These are phyloP conservation scores for Nicotiana benthamiana DNA, from an alignment of 257 asterid species.

Conservation along the genomic window DNA sequence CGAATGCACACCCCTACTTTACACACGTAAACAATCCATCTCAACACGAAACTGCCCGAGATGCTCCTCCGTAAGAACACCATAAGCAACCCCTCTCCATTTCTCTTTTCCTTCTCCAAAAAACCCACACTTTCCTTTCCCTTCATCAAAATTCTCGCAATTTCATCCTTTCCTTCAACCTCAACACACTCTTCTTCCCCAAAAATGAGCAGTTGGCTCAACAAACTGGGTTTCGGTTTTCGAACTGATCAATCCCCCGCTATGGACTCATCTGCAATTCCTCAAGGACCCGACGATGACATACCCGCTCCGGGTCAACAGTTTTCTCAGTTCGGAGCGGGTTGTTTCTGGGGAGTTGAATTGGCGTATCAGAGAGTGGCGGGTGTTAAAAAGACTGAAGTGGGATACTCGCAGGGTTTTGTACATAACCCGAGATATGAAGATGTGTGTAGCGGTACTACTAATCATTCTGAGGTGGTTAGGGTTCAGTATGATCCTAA, in stretches of 20 bases:
- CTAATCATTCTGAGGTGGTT: slow-evolving; percentile 84
- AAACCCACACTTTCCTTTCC: neutral
- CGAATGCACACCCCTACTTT: too few species aligned
- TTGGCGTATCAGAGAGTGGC: slow-evolving; percentile 78
- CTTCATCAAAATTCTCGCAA: neutral
- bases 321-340: slow-evolving; percentile 91
- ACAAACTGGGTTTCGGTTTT: slow-evolving; percentile 56
- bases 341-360: slow-evolving; percentile 98
- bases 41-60: neutral
- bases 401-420: slow-evolving; percentile 70
- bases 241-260: slow-evolving; percentile 29
- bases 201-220: slow-evolving; percentile 57
- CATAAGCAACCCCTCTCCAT: slow-evolving; percentile 3
- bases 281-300: slow-evolving; percentile 77
- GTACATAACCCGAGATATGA: slow-evolving; percentile 62
- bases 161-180: neutral
- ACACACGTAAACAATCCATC: neutral
- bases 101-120: neutral
- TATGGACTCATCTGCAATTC: slow-evolving; percentile 38
- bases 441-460: slow-evolving; percentile 64
- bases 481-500: slow-evolving; percentile 81
- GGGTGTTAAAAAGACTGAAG: slow-evolving; percentile 75
- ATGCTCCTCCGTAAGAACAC: slow-evolving; percentile 35
- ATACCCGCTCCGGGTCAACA: slow-evolving; percentile 58
- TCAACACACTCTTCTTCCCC: slow-evolving; percentile 19